Conservation (phyloP, 2,329 filamentous ascomycete genomes). For the Xylaria sp. region DNA sequence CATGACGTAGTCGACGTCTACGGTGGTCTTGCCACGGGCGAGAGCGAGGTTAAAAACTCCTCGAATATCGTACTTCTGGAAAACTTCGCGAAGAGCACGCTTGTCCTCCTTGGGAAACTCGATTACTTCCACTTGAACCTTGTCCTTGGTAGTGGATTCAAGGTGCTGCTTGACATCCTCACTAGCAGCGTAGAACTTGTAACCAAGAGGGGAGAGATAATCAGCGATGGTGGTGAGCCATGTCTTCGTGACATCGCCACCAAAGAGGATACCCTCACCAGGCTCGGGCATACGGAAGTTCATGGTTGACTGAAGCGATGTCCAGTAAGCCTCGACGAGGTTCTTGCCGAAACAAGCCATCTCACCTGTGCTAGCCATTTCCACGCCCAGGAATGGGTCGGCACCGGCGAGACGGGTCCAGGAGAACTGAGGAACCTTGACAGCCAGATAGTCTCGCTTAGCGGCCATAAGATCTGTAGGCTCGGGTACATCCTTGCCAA, state of each 20-base stretch:
- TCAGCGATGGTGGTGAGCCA: slow-evolving; percentile 83
- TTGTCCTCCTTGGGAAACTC: slow-evolving; percentile 98
- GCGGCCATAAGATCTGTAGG: slow-evolving; percentile 87
- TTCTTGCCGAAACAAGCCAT: slow-evolving; percentile 99
- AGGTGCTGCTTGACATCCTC: slow-evolving; percentile 83
- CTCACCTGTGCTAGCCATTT: slow-evolving; percentile 97
- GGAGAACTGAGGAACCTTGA: slow-evolving; percentile 98
- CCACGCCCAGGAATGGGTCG: slow-evolving; percentile 96
- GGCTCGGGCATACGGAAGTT: slow-evolving; percentile 98
- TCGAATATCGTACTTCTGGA: slow-evolving; percentile 95
- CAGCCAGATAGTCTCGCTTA: slow-evolving; percentile 91
- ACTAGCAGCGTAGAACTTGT: slow-evolving; percentile 92
- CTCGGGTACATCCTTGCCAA: slow-evolving; percentile 84
- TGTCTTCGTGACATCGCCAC: slow-evolving; percentile 79
- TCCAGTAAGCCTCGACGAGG: slow-evolving; percentile 97
- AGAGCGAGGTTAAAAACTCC: slow-evolving; percentile 95
- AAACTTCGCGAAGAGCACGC: slow-evolving; percentile 91
- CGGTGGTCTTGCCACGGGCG: slow-evolving; percentile 80
- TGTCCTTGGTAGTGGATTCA: slow-evolving; percentile 74
- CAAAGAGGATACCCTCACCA: slow-evolving; percentile 94
- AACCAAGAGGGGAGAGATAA: slow-evolving; percentile 87
- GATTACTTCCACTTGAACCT: slow-evolving; percentile 83
- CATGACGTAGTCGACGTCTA: slow-evolving; percentile 98
- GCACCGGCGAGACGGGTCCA: slow-evolving; percentile 98
- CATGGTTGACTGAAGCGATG: slow-evolving; percentile 95